Base-by-base conservation (phyloP, 129 eudicot species). In the Lactuca sativa region DNA sequence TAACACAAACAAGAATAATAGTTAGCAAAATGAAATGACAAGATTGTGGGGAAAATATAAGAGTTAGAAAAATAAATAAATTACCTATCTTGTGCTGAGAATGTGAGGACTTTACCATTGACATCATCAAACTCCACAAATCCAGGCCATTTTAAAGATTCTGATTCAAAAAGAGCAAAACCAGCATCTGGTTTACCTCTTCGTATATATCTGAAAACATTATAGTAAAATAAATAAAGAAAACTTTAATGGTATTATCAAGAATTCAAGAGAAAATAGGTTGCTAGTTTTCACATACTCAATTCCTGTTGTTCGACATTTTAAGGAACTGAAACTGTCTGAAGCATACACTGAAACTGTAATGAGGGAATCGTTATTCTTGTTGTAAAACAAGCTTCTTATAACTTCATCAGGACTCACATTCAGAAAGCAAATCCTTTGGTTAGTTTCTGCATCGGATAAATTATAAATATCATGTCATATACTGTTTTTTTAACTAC, bases 81-180 rank as follows among this genome's bases (percentile, higher is more conserved):
- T 61, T 83, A 85, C 98, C 96, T 86, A 80, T 89, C 98, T 34
- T 89, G 96, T 57, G 96, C 96, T 41, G 98, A 92, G 62, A 89
- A 89, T 32, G 98, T 92, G 65, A 92, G 96, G 18, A 92, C 98
- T 83, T 92, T 92, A 18, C 98, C 98, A 64, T 92, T 92, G 3
- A 92, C 98, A 80, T 92, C 98, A 89, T 92, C 98, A 75, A 89
- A 92, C 86, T 92, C 98, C 48, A 92, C 98, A 89, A 92, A 92
- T 33, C 98, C 96, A 40, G 98, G 98, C 98, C 98, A 92, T 76
- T 92, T 92, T 74, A 92, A 75, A 34, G 98, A 92, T 74, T 92
- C 98, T 4, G 95, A 82, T 83, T 92, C 98, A 62, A 92, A 92
- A 58, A 92, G 90, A 11, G 98, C 86, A 75, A 86, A 92, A 14